phyloP scores from a whole-genome alignment of 495 filamentous ascomycete species.

The Gamarada debralockiae region DNA sequence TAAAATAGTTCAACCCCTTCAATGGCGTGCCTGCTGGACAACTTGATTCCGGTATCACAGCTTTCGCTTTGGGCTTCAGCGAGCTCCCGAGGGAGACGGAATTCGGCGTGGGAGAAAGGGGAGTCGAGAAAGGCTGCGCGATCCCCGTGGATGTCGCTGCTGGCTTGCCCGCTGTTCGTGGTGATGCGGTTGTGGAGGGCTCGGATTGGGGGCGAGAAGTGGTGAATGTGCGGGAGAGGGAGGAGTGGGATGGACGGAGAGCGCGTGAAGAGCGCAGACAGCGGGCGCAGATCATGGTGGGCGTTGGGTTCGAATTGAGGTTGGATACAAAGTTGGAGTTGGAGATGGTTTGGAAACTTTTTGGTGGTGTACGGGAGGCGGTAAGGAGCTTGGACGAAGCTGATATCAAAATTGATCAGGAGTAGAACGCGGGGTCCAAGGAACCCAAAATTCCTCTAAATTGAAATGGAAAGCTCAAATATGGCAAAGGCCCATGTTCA shows the following conservation, averaged over 20 bases:
- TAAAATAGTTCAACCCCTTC: slow-evolving; percentile 83
- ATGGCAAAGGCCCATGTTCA: too few relatives aligned
- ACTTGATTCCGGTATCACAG: slow-evolving; percentile 36
- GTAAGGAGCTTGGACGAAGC: neutral
- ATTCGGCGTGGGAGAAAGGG: slow-evolving; percentile 39
- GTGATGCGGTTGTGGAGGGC: neutral
- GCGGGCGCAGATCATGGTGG: slow-evolving; percentile 29
- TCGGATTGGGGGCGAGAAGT: slow-evolving; percentile 18
- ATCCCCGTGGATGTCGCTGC: slow-evolving; percentile 42
- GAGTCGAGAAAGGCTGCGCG: slow-evolving; percentile 48
- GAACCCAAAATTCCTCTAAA: neutral
- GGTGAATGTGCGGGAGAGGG: slow-evolving; percentile 2
- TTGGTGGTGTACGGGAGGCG: slow-evolving; percentile 20
- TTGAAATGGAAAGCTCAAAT: too few relatives aligned
- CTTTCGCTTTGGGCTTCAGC: slow-evolving; percentile 27
- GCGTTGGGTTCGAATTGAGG: neutral
- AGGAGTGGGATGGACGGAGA: slow-evolving; percentile 1
- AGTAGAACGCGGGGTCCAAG: neutral
- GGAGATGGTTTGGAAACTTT: slow-evolving; percentile 11
- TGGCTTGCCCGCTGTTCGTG: slow-evolving; percentile 1
- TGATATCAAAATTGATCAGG: slow-evolving; percentile 16
- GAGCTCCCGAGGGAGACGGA: slow-evolving; percentile 7
- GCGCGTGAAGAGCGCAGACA: slow-evolving; percentile 21
- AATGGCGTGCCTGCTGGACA: slow-evolving; percentile 69
- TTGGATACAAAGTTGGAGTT: neutral